Evolutionary conservation across 1,284 basidiomycete species (phyloP).

Genomic region (Xerocomus cyaneibrunnescens): DNA sequence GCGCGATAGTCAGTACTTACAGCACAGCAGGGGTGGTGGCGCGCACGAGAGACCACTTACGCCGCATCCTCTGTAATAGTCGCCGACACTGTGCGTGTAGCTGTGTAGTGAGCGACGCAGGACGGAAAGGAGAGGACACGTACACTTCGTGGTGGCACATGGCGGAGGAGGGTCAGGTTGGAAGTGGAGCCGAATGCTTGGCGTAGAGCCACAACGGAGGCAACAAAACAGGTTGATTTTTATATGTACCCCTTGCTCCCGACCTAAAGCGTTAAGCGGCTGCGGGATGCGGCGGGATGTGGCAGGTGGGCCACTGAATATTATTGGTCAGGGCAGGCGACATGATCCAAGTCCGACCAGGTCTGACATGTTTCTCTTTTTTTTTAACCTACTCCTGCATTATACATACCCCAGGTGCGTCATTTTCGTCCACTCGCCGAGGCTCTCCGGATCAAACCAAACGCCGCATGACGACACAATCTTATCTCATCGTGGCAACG

Average conservation of each 20-base stretch:
- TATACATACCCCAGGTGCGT: conserved; percentile 36
- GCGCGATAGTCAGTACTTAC: conserved; percentile 12
- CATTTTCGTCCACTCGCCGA: conserved; percentile 15
- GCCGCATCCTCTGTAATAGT: conserved; percentile 61
- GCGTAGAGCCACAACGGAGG: no score
- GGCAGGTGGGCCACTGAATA: neutral
- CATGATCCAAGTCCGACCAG: no score
- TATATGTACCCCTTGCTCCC: neutral
- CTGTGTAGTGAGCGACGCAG: conserved; percentile 4
- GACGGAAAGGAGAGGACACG: conserved; percentile 19
- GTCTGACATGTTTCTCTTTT: neutral
- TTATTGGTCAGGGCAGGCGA: no score
- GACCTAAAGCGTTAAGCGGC: no score
- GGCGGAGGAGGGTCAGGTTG: neutral
- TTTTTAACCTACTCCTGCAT: neutral
- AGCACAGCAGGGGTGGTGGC: no score
- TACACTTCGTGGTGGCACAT: conserved; percentile 65
- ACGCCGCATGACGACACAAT: conserved; percentile 11
- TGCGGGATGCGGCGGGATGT: neutral
- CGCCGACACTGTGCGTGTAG: conserved; percentile 47
- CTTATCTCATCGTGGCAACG: conserved; percentile 19
- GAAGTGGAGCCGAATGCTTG: neutral
- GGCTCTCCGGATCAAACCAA: conserved; percentile 32
- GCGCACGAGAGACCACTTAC: conserved; percentile 34
- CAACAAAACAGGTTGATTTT: neutral